Percentiles rank a stretch among this genome's conserved stretches.
Evolutionary conservation across 495 filamentous ascomycete genomes (phyloP).

Genomic region (Hypoxylon trugodes): DNA sequence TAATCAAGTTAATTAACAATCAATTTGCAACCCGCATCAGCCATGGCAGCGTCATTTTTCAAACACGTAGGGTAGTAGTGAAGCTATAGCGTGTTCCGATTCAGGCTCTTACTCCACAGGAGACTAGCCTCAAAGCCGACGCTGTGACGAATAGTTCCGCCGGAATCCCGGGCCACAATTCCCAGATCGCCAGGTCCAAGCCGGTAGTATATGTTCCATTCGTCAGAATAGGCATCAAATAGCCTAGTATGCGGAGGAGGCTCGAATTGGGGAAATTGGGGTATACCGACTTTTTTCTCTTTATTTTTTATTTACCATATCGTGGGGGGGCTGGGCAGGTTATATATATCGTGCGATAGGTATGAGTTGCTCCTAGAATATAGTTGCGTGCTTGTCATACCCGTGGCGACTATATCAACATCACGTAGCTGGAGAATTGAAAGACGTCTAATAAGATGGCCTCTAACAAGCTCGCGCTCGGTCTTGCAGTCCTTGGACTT

Average conservation of each 20-base stretch:
- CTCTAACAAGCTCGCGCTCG: conserved; percentile 34
- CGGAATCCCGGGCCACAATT: conserved; percentile 35
- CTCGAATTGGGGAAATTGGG: conserved; percentile 27
- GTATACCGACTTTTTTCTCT: background rate
- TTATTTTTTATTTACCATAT: background rate
- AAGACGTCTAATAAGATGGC: conserved; percentile 32
- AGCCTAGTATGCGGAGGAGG: conserved; percentile 24
- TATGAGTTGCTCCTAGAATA: conserved; percentile 25
- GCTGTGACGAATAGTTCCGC: conserved; percentile 19
- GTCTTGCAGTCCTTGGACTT: conserved; percentile 36
- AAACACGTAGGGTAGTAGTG: conserved; percentile 11
- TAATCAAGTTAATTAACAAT: conserved; percentile 17
- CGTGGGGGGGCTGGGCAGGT: background rate
- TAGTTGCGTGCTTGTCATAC: conserved; percentile 32
- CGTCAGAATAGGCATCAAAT: conserved; percentile 32
- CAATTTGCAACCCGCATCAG: conserved; percentile 31
- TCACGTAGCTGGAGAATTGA: background rate
- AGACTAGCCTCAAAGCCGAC: conserved; percentile 21
- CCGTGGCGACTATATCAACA: conserved; percentile 4
- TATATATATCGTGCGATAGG: background rate
- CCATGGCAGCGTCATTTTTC: conserved; percentile 21
- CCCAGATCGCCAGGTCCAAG: conserved; percentile 21
- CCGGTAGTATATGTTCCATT: conserved; percentile 32
- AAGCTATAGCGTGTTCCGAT: conserved; percentile 15
- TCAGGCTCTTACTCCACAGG: conserved; percentile 31